Evolutionary conservation across 345 rosid species (phyloP).

Genomic region (Populus alba): DNA sequence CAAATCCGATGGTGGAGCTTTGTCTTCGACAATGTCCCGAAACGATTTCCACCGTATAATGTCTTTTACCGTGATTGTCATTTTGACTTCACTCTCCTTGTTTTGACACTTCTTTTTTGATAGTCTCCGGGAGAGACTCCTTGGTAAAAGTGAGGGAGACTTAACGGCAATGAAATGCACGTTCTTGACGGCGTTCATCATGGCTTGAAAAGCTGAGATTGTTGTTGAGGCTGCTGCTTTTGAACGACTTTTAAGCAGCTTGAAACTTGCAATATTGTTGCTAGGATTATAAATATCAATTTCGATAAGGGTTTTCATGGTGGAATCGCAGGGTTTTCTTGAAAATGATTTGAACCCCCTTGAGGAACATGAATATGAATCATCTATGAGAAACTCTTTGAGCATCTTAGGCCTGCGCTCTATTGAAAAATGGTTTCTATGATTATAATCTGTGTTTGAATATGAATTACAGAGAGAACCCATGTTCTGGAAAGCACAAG

Average conservation of each 20-base stretch:
- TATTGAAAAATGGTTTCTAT: slow-evolving; percentile 16
- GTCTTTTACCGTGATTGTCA: slow-evolving; percentile 56
- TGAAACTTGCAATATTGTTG: slow-evolving; percentile 2
- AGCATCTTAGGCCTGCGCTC: slow-evolving; percentile 52
- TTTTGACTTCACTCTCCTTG: slow-evolving; percentile 12
- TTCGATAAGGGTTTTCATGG: slow-evolving; percentile 4
- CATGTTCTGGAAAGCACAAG: slow-evolving; percentile 12
- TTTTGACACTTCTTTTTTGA: slow-evolving; percentile 17
- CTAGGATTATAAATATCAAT: slow-evolving; percentile 4
- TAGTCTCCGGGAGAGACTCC: slow-evolving; percentile 50
- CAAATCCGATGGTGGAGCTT: slow-evolving; percentile 21
- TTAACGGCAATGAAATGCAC: slow-evolving; percentile 34
- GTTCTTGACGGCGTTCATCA: slow-evolving; percentile 50
- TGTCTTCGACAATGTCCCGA: slow-evolving; percentile 52
- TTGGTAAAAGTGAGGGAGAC: slow-evolving; percentile 43
- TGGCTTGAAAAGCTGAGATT: slow-evolving; percentile 40
- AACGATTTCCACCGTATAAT: slow-evolving; percentile 84
- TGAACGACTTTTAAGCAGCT: slow-evolving; percentile 42
- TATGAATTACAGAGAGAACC: slow-evolving; percentile 7
- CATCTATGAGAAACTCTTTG: slow-evolving; percentile 77
- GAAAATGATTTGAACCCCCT: slow-evolving; percentile 43
- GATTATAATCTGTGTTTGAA: slow-evolving; percentile 5
- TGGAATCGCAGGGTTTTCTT: slow-evolving; percentile 13
- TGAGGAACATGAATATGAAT: slow-evolving; percentile 43
- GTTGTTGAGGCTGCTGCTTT: slow-evolving; percentile 32